Evolutionary conservation across 495 filamentous ascomycete genomes (phyloP).

Genomic region (Aspergillus affinis): DNA sequence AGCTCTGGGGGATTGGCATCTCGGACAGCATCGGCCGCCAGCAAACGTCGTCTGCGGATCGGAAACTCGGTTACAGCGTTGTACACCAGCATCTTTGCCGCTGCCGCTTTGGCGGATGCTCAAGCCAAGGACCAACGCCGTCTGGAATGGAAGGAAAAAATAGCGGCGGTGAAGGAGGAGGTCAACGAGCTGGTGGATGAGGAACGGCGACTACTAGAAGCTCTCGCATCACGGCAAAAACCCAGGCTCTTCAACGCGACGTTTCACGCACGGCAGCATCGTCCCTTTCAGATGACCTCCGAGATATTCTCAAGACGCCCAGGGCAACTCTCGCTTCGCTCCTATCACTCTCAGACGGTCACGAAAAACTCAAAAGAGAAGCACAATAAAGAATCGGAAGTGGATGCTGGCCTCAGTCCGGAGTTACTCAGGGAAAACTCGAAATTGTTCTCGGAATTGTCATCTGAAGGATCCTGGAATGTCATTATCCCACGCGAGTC

Average conservation of each 20-base stretch:
- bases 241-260: conserved; percentile 18
- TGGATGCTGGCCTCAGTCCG: neutral
- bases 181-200: conserved; percentile 44
- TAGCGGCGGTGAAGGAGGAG: conserved; percentile 47
- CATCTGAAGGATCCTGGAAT: neutral
- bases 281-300: conserved; percentile 15
- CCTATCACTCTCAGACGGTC: neutral
- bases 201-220: conserved; percentile 37
- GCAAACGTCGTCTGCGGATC: conserved; percentile 50
- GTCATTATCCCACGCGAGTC: neutral
- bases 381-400: neutral
- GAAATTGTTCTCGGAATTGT: neutral
- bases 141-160: conserved; percentile 62
- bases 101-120: conserved; percentile 67
- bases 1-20: conserved; percentile 49
- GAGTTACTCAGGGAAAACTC: neutral
- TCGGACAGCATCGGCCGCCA: conserved; percentile 53
- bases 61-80: conserved; percentile 67
- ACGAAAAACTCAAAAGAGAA: neutral
- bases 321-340: conserved; percentile 17
- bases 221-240: conserved; percentile 29
- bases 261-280: conserved; percentile 25
- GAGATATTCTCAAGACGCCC: conserved; percentile 10
- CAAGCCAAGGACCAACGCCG: conserved; percentile 59
- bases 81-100: conserved; percentile 70